Conservation (phyloP, 345 rosid genomes). For the Pseudoturritis turrita region DNA sequence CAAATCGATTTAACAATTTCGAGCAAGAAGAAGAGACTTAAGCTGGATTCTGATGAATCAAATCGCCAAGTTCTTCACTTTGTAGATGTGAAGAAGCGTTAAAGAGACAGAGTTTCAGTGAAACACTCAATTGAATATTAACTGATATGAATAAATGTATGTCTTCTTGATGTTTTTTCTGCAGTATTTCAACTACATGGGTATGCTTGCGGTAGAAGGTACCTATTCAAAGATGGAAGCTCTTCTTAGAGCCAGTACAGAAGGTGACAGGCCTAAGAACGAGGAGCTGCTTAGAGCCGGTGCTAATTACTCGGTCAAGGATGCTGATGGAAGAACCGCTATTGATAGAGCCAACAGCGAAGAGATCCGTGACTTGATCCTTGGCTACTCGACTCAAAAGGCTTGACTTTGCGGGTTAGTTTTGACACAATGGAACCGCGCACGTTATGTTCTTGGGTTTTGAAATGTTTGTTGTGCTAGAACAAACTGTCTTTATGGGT, state of each 20-base stretch:
- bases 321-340: no score
- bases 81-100: no score
- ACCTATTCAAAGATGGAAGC: slow-evolving; percentile 89
- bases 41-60: no score
- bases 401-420: slow-evolving; percentile 12
- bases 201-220: slow-evolving; percentile 93
- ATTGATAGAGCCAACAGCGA: slow-evolving; percentile 53
- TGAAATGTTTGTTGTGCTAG: slow-evolving; percentile 13
- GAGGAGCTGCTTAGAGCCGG: slow-evolving; percentile 81
- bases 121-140: no score
- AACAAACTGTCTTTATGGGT: slow-evolving; percentile 33
- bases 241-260: slow-evolving; percentile 70
- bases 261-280: slow-evolving; percentile 78
- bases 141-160: neutral
- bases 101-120: no score
- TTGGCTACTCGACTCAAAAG: slow-evolving; percentile 51
- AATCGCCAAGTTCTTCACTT: no score
- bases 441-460: neutral
- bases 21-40: no score
- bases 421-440: neutral
- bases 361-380: slow-evolving; percentile 68
- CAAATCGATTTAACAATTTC: no score
- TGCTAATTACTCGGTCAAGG: no score
- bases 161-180: neutral
- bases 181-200: slow-evolving; percentile 95